phyloP scores from a whole-genome alignment of 2,329 filamentous ascomycete species.

The Xylaria sp. region DNA sequence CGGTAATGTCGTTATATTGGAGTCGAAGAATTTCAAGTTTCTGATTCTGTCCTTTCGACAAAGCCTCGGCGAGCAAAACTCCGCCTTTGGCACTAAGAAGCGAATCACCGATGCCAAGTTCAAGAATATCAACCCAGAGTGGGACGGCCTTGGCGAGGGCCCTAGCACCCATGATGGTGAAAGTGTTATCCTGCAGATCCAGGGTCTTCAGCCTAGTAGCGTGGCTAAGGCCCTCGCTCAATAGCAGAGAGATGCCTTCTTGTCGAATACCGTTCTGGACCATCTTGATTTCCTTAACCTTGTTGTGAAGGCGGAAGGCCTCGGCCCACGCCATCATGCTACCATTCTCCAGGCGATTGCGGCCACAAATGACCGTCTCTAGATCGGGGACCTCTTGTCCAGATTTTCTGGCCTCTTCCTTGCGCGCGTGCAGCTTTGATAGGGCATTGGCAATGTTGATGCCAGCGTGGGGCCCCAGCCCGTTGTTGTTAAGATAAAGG shows the following conservation, averaged over 20 bases:
- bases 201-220: constrained; percentile 73
- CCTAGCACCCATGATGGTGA: constrained; percentile 79
- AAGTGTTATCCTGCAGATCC: constrained; percentile 97
- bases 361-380: constrained; percentile 96
- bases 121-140: constrained; percentile 75
- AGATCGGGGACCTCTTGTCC: constrained; percentile 78
- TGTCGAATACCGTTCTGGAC: constrained; percentile 97
- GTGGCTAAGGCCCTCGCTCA: constrained; percentile 78
- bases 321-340: constrained; percentile 96
- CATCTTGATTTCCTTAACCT: constrained; percentile 90
- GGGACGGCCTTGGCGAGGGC: constrained; percentile 77
- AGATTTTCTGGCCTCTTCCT: constrained; percentile 74
- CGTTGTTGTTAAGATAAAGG: constrained; percentile 97
- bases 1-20: constrained; percentile 93
- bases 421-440: constrained; percentile 80
- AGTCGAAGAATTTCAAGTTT: constrained; percentile 82
- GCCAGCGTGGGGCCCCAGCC: constrained; percentile 88
- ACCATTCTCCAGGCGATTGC: constrained; percentile 93
- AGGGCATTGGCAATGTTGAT: constrained; percentile 89
- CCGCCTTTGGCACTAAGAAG: constrained; percentile 80
- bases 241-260: constrained; percentile 83
- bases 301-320: constrained; percentile 80
- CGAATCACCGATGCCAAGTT: constrained; percentile 89
- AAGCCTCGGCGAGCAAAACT: constrained; percentile 72
- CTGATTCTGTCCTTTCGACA: constrained; percentile 76